Evolutionary conservation across 2,329 filamentous ascomycete species (phyloP).

Genomic region (Paraphoma chrysanthemicola): DNA sequence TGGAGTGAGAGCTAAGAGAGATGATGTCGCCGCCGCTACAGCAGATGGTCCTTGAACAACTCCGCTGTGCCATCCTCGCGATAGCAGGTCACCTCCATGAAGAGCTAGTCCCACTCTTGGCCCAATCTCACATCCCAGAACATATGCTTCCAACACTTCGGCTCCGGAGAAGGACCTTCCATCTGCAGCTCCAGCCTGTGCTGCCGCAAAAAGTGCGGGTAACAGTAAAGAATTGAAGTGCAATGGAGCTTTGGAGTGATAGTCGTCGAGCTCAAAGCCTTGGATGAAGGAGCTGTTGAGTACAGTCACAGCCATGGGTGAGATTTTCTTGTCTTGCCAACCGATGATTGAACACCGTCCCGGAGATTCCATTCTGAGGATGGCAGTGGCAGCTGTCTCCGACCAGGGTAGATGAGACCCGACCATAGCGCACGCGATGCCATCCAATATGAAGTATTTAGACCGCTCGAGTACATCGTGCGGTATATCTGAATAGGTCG

Average conservation of each 20-base stretch:
- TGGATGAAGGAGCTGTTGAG: neutral
- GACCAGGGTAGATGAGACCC: neutral
- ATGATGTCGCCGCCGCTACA: neutral
- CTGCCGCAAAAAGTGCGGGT: neutral
- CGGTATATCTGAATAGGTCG: neutral
- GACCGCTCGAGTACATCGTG: neutral
- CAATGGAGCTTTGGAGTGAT: neutral
- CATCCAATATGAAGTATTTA: neutral
- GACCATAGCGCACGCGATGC: neutral
- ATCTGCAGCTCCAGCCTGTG: neutral
- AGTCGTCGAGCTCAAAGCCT: neutral
- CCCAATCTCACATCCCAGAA: neutral
- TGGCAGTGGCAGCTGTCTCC: neutral
- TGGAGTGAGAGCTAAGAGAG: neutral
- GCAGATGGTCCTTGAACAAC: neutral
- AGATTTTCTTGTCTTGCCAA: neutral
- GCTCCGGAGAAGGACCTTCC: neutral
- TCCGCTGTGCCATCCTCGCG: neutral
- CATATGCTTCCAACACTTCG: neutral
- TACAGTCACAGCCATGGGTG: neutral
- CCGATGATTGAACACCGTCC: neutral
- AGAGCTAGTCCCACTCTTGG: neutral
- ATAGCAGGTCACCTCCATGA: neutral
- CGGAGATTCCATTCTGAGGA: neutral
- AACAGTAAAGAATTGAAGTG: neutral